A percentile compares a stretch with the other conserved stretches of the same genome.
phyloP scores from a whole-genome alignment of 2,329 filamentous ascomycete species.

The Phialophora chinensis region DNA sequence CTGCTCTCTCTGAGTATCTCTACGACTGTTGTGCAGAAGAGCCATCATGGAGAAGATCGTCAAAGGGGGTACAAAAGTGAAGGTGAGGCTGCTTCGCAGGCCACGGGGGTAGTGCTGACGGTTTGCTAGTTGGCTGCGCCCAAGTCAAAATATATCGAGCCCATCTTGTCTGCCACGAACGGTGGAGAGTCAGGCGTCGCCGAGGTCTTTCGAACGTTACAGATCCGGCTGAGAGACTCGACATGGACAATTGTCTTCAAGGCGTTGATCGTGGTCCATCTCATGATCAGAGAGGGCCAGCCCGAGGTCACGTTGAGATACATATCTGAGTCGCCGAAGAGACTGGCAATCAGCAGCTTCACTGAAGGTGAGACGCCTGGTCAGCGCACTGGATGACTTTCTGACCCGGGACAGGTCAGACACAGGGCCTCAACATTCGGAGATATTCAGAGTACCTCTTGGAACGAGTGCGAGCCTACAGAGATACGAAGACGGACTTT shows the following conservation, averaged over 20 bases:
- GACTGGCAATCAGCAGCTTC: slow-evolving; percentile 86
- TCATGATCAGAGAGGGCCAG: slow-evolving; percentile 96
- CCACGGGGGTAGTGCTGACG: slow-evolving; percentile 33
- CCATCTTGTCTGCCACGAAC: slow-evolving; percentile 93
- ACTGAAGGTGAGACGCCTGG: slow-evolving; percentile 71
- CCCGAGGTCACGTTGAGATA: slow-evolving; percentile 86
- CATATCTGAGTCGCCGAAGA: slow-evolving; percentile 79
- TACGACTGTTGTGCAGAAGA: background rate
- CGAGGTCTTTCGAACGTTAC: slow-evolving; percentile 91
- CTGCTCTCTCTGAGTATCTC: background rate
- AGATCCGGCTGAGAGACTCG: slow-evolving; percentile 86
- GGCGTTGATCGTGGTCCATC: slow-evolving; percentile 88
- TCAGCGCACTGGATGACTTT: background rate
- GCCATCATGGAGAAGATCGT: slow-evolving; percentile 95
- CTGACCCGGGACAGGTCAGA: slow-evolving; percentile 71
- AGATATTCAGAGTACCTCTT: slow-evolving; percentile 88
- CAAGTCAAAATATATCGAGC: slow-evolving; percentile 99
- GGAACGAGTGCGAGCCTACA: slow-evolving; percentile 80
- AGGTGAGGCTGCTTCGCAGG: slow-evolving; percentile 62
- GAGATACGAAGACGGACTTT: slow-evolving; percentile 86
- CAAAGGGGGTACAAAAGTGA: slow-evolving; percentile 97
- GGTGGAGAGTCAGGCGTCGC: slow-evolving; percentile 92
- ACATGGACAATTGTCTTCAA: slow-evolving; percentile 99
- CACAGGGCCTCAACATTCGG: slow-evolving; percentile 91
- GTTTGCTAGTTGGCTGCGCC: slow-evolving; percentile 79